Evolutionary conservation across 768 basidiomycete species (phyloP), one percentile per base, ranked within the genome.

Genomic region (Cantharellus cinnabarinus): DNA sequence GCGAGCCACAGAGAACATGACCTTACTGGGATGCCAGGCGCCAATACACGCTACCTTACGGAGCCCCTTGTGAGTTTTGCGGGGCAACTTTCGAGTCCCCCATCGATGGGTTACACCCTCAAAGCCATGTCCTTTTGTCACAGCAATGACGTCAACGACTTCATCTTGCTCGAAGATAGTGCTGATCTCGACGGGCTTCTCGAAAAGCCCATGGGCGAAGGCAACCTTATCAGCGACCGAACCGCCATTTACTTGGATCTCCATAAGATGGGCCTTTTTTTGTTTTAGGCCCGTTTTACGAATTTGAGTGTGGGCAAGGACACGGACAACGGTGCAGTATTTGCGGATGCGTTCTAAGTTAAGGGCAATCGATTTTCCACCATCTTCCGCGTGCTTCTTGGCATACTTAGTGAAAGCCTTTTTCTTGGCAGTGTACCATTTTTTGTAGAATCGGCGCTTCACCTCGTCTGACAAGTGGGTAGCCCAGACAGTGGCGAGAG

Each of bases 1-100:
- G 78, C 95, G 93, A 62, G 93, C 95, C 67, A 99, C 95, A n/a
- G 91, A 93, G 82, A 90, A 98, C 94, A 98, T 98, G 80, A 99
- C 95, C 76, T 94, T 95, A 67, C 84, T 85, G 70, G 90, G 91
- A 79, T 94, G 90, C 89, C 89, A 94, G 70, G 90, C 91, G 74
- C 90, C 90, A 65, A 93, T 91, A 79, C 90, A 94, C 69, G 94
- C 94, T 63, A 99, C 95, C 78, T 99, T 98, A 72, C 94, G 87
- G 68, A 98, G 88, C 87, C 95, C 95, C 74, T 95, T 93, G 81
- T 99, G 95, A 58, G 95, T 98, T 79, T 98, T 98, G 66, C 93
- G 79, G 61, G 93, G 93, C 59, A 98, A 80, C 76, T 94, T 93
- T 82, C 91, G 97, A 71, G 89, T 93, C 64, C 95, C 95, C 95